Percentiles rank a stretch among this genome's conserved stretches.
phyloP scores from a whole-genome alignment of 352 stramenopile species.

The Phytophthora niederhauseri region DNA sequence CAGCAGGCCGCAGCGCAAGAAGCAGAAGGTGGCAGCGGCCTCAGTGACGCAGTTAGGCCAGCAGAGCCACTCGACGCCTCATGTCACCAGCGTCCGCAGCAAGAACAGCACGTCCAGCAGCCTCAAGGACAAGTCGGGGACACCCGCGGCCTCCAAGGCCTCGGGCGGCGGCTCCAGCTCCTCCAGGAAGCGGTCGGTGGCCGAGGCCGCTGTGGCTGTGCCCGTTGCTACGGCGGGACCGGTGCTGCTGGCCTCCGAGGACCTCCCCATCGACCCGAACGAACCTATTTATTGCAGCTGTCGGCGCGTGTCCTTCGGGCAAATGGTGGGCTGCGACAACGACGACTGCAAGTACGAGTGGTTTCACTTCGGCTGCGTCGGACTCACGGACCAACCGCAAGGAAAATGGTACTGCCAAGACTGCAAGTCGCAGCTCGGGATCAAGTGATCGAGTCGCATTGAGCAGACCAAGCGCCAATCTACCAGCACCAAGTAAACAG shows the following conservation, averaged over 20 bases:
- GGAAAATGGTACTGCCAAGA: constrained; percentile 88
- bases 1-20: constrained; percentile 50
- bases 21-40: constrained; percentile 47
- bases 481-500: too few species aligned
- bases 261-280: constrained; percentile 88
- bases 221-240: constrained; percentile 16
- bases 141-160: constrained; percentile 20
- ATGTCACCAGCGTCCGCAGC: constrained; percentile 33
- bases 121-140: constrained; percentile 31
- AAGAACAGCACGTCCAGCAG: constrained; percentile 31
- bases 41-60: constrained; percentile 22
- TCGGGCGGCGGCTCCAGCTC: constrained; percentile 20
- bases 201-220: constrained; percentile 42
- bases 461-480: neutral
- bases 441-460: constrained; percentile 50
- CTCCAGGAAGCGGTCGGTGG: constrained; percentile 57
- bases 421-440: constrained; percentile 71
- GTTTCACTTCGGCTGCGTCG: constrained; percentile 93
- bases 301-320: constrained; percentile 86
- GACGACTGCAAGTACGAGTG: constrained; percentile 94
- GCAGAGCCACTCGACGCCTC: constrained; percentile 26
- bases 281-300: constrained; percentile 90
- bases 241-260: constrained; percentile 62
- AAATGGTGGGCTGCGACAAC: constrained; percentile 94
- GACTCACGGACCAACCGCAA: constrained; percentile 80